These are phyloP conservation scores for Fraxinus platypoda DNA, from an alignment of 305 asterid genomes.

Conservation along the genomic window DNA sequence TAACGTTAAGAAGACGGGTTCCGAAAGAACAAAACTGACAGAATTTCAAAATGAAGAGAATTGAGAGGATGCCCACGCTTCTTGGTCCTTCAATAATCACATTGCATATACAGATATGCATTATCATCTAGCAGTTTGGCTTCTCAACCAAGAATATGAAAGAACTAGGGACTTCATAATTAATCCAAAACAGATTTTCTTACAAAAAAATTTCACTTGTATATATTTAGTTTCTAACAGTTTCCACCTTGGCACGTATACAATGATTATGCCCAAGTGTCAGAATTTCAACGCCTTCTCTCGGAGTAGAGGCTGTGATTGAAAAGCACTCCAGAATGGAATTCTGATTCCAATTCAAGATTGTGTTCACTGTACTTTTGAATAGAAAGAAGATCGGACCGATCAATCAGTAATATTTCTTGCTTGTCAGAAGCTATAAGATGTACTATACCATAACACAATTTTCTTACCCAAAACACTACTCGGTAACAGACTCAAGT, in stretches of 20 bases:
- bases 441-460: neutral
- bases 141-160: neutral
- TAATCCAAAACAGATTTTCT: neutral
- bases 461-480: neutral
- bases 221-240: neutral
- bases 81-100: neutral
- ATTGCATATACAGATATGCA: neutral
- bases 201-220: neutral
- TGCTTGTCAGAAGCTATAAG: neutral
- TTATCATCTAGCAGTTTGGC: neutral
- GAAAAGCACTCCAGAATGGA: neutral
- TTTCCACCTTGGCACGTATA: neutral
- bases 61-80: neutral
- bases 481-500: constrained; percentile 28
- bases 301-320: neutral
- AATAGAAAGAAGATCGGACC: neutral
- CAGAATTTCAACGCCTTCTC: neutral
- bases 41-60: neutral
- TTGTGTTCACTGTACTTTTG: neutral
- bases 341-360: neutral
- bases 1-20: neutral
- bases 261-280: neutral
- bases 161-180: neutral
- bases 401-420: neutral
- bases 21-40: neutral